These are phyloP conservation scores for Nothopassalora personata DNA, from an alignment of 2,329 filamentous ascomycete species.

Conservation along the genomic window DNA sequence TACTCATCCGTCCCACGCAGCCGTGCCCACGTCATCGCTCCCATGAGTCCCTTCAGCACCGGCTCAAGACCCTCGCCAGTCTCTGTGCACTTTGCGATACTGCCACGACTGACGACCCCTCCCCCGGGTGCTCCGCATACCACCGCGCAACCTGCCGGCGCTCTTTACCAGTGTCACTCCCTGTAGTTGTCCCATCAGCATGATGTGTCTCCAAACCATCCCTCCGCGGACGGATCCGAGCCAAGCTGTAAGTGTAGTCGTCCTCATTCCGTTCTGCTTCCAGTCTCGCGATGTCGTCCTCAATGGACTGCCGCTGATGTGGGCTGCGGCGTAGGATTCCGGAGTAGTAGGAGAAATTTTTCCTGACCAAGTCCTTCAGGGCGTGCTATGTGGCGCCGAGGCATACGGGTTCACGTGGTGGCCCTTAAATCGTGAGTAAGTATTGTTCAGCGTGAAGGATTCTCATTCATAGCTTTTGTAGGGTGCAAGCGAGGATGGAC, in stretches of 20 bases:
- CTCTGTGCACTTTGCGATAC: background rate
- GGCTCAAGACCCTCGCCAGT: background rate
- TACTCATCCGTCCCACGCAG: background rate
- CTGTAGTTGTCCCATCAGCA: background rate
- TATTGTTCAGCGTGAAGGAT: too few species aligned
- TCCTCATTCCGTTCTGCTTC: background rate
- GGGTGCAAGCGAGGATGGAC: too few species aligned
- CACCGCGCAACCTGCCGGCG: background rate
- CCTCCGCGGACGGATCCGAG: background rate
- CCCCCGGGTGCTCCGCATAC: background rate
- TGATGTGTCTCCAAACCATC: background rate
- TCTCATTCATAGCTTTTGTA: too few species aligned
- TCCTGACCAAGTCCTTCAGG: background rate
- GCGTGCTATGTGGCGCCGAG: background rate
- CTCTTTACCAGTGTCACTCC: background rate
- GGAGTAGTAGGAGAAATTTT: background rate
- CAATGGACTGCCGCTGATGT: background rate
- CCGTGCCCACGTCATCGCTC: background rate
- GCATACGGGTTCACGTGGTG: too few species aligned
- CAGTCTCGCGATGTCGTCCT: background rate
- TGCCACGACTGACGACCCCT: background rate
- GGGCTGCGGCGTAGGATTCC: background rate
- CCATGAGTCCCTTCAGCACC: background rate
- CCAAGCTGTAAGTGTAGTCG: background rate
- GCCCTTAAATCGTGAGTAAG: too few species aligned